Percentiles rank a stretch among this genome's conserved stretches.
Evolutionary conservation across 352 stramenopile species (phyloP).

Genomic region (Pythium graminicola): DNA sequence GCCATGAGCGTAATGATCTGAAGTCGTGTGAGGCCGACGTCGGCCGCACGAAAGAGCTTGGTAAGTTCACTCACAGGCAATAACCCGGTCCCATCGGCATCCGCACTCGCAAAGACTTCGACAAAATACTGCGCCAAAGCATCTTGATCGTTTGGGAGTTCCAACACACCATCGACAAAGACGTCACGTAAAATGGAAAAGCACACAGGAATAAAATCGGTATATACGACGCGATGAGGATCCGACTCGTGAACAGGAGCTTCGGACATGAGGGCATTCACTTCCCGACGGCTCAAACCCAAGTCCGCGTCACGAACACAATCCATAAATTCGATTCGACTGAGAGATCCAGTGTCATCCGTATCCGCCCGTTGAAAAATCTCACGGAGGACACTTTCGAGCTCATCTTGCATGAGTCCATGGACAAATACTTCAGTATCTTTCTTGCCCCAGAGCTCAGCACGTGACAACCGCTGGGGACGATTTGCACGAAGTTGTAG

Average conservation of each 20-base stretch:
- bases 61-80: slow-evolving; percentile 56
- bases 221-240: slow-evolving; percentile 29
- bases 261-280: slow-evolving; percentile 76
- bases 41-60: slow-evolving; percentile 46
- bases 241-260: slow-evolving; percentile 30
- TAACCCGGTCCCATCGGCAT: slow-evolving; percentile 51
- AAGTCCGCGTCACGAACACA: slow-evolving; percentile 63
- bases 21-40: slow-evolving; percentile 68
- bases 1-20: slow-evolving; percentile 66
- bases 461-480: slow-evolving; percentile 37
- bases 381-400: slow-evolving; percentile 70
- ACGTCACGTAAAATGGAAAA: slow-evolving; percentile 51
- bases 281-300: slow-evolving; percentile 54
- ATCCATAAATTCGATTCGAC: slow-evolving; percentile 55
- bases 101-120: slow-evolving; percentile 69
- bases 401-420: slow-evolving; percentile 75
- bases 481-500: slow-evolving; percentile 40
- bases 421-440: slow-evolving; percentile 55
- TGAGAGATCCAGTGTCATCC: slow-evolving; percentile 41
- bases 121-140: slow-evolving; percentile 58
- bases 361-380: slow-evolving; percentile 65
- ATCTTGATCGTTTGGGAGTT: slow-evolving; percentile 60
- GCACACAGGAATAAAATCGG: slow-evolving; percentile 54
- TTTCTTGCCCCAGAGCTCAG: slow-evolving; percentile 37
- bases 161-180: slow-evolving; percentile 49